These are phyloP conservation scores for Huiozyma sinensis DNA, from an alignment of 805 yeast species.

Conservation along the genomic window DNA sequence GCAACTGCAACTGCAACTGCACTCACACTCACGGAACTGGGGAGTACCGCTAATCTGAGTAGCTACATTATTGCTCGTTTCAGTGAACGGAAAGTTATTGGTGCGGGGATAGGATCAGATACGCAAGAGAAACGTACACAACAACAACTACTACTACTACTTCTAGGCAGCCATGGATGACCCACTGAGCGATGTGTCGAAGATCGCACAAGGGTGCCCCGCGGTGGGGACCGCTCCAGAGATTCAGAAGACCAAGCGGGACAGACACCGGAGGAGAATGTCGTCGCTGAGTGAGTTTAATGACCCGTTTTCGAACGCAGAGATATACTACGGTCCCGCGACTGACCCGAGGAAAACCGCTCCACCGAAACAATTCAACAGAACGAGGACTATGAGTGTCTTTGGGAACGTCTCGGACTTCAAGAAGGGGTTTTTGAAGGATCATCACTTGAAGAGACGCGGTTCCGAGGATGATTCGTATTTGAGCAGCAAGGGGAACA, in stretches of 20 bases:
- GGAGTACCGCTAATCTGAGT: too few species aligned
- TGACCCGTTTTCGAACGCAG: conserved; percentile 62
- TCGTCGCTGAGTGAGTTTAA: conserved; percentile 38
- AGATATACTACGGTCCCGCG: conserved; percentile 55
- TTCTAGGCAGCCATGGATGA: background rate
- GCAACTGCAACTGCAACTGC: too few species aligned
- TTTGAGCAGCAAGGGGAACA: conserved; percentile 28
- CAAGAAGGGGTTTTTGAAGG: conserved; percentile 11
- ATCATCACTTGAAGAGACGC: conserved; percentile 33
- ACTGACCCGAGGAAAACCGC: conserved; percentile 40
- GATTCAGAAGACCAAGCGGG: background rate
- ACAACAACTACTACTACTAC: background rate
- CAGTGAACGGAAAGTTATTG: too few species aligned
- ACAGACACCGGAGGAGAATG: conserved; percentile 15
- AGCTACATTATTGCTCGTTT: too few species aligned
- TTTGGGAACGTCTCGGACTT: conserved; percentile 24
- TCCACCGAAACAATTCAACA: conserved; percentile 27
- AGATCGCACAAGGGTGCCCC: background rate
- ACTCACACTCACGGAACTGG: too few species aligned
- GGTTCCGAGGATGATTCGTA: conserved; percentile 44
- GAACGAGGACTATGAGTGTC: conserved; percentile 50
- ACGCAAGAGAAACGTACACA: too few species aligned
- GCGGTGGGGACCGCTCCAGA: background rate
- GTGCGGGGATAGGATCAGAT: too few species aligned
- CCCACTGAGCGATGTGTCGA: background rate